Evolutionary conservation across 208 protist genomes (phyloP).

Genomic region (Leishmania mexicana): DNA sequence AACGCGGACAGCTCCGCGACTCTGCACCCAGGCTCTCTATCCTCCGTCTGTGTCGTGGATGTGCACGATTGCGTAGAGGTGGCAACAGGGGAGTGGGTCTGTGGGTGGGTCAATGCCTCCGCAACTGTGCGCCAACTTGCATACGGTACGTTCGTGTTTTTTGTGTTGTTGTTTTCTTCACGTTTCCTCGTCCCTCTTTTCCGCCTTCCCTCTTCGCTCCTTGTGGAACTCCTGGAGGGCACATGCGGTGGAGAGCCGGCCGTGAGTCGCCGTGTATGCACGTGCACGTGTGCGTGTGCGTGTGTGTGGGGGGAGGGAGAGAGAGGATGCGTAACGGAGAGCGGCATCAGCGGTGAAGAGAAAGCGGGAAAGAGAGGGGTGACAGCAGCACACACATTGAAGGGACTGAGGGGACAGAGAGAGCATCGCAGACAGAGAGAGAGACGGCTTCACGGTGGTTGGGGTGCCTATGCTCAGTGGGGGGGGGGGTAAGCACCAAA

Average conservation of each 20-base stretch:
- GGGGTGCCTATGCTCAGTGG: background rate
- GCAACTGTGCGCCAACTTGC: too few relatives aligned
- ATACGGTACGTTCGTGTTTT: too few relatives aligned
- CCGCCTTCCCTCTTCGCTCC: background rate
- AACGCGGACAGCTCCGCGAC: too few relatives aligned
- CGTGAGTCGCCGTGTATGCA: background rate
- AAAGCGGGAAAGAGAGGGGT: background rate
- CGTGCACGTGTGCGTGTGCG: too few relatives aligned
- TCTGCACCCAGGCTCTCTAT: too few relatives aligned
- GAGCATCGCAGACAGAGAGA: background rate
- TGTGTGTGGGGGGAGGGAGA: too few relatives aligned
- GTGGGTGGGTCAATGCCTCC: too few relatives aligned
- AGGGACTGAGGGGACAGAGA: background rate
- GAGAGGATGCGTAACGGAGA: background rate
- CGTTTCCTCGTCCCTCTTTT: background rate
- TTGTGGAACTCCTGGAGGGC: too few relatives aligned
- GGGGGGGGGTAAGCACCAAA: background rate
- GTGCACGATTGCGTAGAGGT: background rate
- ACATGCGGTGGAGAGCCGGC: background rate
- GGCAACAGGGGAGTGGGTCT: too few relatives aligned
- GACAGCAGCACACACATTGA: background rate
- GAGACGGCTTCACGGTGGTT: background rate
- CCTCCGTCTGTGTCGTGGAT: background rate
- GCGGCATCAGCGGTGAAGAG: background rate
- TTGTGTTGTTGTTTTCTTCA: background rate